phyloP scores from a whole-genome alignment of 2,329 filamentous ascomycete species.

The Diaporthe vaccinii region DNA sequence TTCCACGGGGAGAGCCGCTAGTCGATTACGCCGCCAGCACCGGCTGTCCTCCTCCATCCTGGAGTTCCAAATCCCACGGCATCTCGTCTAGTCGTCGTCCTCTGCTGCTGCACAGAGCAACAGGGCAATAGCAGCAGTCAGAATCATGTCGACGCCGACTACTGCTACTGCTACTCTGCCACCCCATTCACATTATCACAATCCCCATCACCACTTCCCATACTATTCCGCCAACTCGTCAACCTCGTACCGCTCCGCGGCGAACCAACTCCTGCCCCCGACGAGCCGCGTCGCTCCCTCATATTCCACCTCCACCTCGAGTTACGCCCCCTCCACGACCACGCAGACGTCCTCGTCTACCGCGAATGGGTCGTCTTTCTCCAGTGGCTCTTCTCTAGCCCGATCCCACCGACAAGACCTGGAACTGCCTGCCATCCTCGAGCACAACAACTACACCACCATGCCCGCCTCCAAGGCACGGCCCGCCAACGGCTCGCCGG shows the following conservation, averaged over 20 bases:
- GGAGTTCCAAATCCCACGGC: constrained; percentile 25
- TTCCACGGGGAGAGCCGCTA: constrained; percentile 32
- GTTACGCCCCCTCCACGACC: constrained; percentile 40
- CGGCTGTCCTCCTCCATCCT: constrained; percentile 34
- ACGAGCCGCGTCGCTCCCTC: constrained; percentile 54
- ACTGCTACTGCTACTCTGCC: constrained; percentile 81
- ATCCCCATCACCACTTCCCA: constrained; percentile 68
- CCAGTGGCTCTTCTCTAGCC: constrained; percentile 40
- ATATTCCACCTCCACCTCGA: constrained; percentile 44
- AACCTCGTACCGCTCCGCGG: constrained; percentile 50
- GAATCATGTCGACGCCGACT: constrained; percentile 84
- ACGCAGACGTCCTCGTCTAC: constrained; percentile 47
- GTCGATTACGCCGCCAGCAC: constrained; percentile 26
- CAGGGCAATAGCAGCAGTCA: constrained; percentile 38
- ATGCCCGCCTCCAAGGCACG: constrained; percentile 54
- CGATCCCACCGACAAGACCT: constrained; percentile 43
- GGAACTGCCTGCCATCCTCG: constrained; percentile 37
- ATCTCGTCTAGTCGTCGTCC: constrained; percentile 18
- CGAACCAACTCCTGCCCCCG: constrained; percentile 55
- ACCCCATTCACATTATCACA: constrained; percentile 76
- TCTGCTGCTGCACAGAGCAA: constrained; percentile 31
- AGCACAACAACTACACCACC: constrained; percentile 51
- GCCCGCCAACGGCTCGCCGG: constrained; percentile 46
- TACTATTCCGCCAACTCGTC: constrained; percentile 62
- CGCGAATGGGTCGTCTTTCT: constrained; percentile 41